Evolutionary conservation across 345 rosid genomes (phyloP).

Genomic region (Reutealis trisperma): DNA sequence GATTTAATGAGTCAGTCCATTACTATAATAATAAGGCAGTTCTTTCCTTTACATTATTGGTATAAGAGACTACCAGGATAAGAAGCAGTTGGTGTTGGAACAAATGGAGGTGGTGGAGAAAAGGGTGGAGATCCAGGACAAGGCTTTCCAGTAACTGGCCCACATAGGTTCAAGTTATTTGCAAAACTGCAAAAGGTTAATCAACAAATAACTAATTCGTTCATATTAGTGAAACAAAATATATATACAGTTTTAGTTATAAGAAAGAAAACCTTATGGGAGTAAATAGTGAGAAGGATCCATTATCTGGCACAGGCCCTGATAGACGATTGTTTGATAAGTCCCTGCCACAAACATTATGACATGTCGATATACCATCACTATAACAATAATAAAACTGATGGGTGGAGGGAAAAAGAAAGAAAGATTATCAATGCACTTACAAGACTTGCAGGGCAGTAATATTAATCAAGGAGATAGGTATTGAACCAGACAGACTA

Average conservation of each 20-base stretch:
- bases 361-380: background rate
- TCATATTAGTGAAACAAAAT: background rate
- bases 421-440: conserved; percentile 11
- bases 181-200: conserved; percentile 57
- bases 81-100: conserved; percentile 77
- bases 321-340: conserved; percentile 43
- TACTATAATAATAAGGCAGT: background rate
- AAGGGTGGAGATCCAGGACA: conserved; percentile 52
- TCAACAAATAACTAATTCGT: conserved; percentile 8
- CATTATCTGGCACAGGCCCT: conserved; percentile 40
- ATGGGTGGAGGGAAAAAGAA: background rate
- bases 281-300: conserved; percentile 37
- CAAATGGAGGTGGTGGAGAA: conserved; percentile 78
- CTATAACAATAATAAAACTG: conserved; percentile 6
- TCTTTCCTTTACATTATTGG: background rate
- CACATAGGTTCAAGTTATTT: conserved; percentile 89
- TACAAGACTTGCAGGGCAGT: conserved; percentile 39
- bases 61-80: conserved; percentile 50
- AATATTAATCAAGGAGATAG: conserved; percentile 39
- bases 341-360: conserved; percentile 30
- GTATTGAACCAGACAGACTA: conserved; percentile 39
- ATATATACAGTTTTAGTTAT: background rate
- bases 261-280: conserved; percentile 34
- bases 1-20: background rate
- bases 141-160: conserved; percentile 93